These are phyloP conservation scores for Colletotrichum musicola DNA, from an alignment of 2,329 filamentous ascomycete genomes.

Conservation along the genomic window DNA sequence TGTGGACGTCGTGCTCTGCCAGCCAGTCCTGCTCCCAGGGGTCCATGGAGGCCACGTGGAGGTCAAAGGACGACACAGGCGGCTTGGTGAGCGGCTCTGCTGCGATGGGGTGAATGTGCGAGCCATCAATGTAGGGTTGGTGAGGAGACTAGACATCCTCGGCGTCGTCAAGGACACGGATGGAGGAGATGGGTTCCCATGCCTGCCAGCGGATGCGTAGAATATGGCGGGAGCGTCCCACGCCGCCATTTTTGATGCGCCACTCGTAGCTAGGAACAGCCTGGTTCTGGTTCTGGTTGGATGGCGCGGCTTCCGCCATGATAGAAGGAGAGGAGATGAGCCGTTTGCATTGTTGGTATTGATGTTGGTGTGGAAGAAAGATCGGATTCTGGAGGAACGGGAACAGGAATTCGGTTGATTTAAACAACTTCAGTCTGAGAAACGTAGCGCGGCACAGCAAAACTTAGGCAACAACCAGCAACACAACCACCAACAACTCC, in stretches of 20 bases:
- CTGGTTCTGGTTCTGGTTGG: neutral
- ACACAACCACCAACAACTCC: neutral
- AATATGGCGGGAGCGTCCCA: neutral
- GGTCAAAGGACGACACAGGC: conserved; percentile 2
- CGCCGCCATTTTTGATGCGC: conserved; percentile 1
- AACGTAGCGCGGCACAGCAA: neutral
- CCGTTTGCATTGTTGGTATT: neutral
- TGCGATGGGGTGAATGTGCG: conserved; percentile 2
- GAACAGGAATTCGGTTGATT: neutral
- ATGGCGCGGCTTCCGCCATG: neutral
- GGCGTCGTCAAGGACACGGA: conserved; percentile 8
- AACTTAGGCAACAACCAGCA: neutral
- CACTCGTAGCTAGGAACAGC: conserved; percentile 3
- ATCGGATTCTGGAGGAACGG: neutral
- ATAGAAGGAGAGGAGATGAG: neutral
- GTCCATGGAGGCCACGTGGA: neutral
- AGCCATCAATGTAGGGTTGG: neutral
- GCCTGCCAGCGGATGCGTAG: conserved; percentile 8
- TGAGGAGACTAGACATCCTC: neutral
- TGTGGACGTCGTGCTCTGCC: neutral
- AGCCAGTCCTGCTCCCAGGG: neutral
- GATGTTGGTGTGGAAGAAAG: neutral
- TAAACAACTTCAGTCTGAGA: neutral
- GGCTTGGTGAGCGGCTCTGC: conserved; percentile 10
- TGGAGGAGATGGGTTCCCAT: conserved; percentile 3